Evolutionary conservation across 495 filamentous ascomycete genomes (phyloP), one percentile per base, ranked within the genome.

Genomic region (Trichoderma gamsii): DNA sequence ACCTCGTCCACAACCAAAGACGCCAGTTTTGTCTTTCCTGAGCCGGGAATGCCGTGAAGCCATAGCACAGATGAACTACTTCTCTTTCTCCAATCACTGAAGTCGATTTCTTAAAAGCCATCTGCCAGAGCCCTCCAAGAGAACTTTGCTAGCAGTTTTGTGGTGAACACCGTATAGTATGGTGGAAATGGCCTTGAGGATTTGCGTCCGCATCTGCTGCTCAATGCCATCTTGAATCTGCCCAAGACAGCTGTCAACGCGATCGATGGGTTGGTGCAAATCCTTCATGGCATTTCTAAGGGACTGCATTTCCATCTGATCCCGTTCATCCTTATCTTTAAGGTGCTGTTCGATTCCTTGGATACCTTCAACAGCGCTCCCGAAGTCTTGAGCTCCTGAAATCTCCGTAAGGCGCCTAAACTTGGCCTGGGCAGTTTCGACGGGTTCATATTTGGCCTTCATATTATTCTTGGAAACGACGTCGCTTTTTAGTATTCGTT

Each of bases 11-110:
- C 38, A 27, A 64, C 63, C 9, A 64, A 29, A 38, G 63, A 76
- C 68, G 69, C 52, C 27, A 77, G 65, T 51, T 74, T 75, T 56
- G 66, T 75, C 69, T 77, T 77, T 4, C 75, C 75, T 15, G 75
- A 76, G 12, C 74, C 75, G 29, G 70, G 67, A 59, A 75, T 76
- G 2, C 75, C 75, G 71, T 74, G 75, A 15, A 77, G 70, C 75
- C 74, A 76, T 4, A 77, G 68, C 63, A 77, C 69, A 12, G 72
- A 72, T 18, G 75, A 77, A 8, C 61, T 49, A 49, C 75, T 77
- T n/a, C 71, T 68, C 7, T 73, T 46, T 66, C 71, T 69, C 74
- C 72, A 77, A 25, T 68, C 56, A 12, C 67, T 21, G 43, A 73
- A 76, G 61, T 16, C 15, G 63, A 43, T 18, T 43, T 64, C 15